Evolutionary conservation across 345 rosid species (phyloP), one percentile per base, ranked within the genome.

Genomic region (Litchi chinensis): DNA sequence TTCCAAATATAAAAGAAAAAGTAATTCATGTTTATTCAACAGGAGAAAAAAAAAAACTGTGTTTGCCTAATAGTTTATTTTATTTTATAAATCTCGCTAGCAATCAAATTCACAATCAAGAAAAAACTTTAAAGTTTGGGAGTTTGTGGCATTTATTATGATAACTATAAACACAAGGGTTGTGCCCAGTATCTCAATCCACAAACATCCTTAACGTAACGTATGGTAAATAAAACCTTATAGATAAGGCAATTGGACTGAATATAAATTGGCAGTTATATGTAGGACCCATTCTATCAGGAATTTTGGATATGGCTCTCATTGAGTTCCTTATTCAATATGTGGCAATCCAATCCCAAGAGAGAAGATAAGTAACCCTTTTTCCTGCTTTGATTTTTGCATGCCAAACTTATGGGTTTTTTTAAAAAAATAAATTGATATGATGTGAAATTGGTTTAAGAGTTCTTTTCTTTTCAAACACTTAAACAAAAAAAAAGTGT

Each of bases 281-380:
- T 60, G 67, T 15, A 72, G 84, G 79, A 15, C 76, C 68, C 40
- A 56, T 26, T 19, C 18, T 3, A 56, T 70, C 77, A 63, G 16
- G 21, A 76, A 19, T 76, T 32, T 50, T 39, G 65, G 81, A 79
- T 76, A 16, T 43, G 76, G 43, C 26, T 79, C 50, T 11, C 74
- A 63, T 48, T 60, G 10, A 74, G 26, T 24, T 3, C 56, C 75
- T 13, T 39, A 32, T 67, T 43, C 28, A 65, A 48, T 50, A 60
- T 79, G 83, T 77, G 86, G 83, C 83, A 83, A 40, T 68, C 83
- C 75, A 74, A 75, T 76, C 80, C 40, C 54, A n/a, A 71, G 41
- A 76, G 0, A 3, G 39, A 77, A 28, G 72, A 62, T 79, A 66
- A 76, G 18, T 28, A 16, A 18, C 52, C 46, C 39, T 21, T 41